Evolutionary conservation across 345 rosid genomes (phyloP), one percentile per base, ranked within the genome.

Genomic region (Linum tenue): DNA sequence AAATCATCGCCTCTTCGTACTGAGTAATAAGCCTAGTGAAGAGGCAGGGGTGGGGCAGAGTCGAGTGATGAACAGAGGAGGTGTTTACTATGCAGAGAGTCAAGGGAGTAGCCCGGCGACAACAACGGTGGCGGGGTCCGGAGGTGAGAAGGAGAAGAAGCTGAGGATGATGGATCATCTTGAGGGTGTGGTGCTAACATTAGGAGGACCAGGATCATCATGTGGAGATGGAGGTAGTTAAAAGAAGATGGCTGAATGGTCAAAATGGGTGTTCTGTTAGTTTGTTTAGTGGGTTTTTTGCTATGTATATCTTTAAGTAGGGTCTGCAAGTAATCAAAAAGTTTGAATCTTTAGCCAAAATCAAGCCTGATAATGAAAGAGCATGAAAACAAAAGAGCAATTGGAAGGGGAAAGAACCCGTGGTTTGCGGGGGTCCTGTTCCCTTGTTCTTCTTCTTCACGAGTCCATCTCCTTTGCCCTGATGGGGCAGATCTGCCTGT

Each of bases 101-200:
- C 53, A 3, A 0, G 53, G 53, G 53, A 48, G 53, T 48, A 48
- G 53, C 53, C 14, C 53, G 53, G 31, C 31, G 31, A 22, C 31
- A 22, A 48, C 9, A 43, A 5, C 53, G 14, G 11, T 48, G 79
- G 64, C 63, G 75, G 9, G 70, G 64, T 50, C 75, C 66, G 2
- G 64, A 66, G 5, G 35, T 22, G 11, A 59, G 66, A 37, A 73
- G 64, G 75, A 53, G 50, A 71, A 76, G 61, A 81, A 79, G 60
- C 64, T 80, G 41, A 76, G 76, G 71, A 76, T 70, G n/a, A 76
- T 82, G 69, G 81, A 75, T 70, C 91, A 85, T 70, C 84, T 88
- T 43, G 80, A 79, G 67, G 95, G 85, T 39, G 86, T 88, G 72
- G 78, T 88, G 51, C 75, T 88, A 59, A 83, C 95, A 22, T 75